Evolutionary conservation across 495 filamentous ascomycete genomes (phyloP).

Genomic region (Lepidopterella palustris): DNA sequence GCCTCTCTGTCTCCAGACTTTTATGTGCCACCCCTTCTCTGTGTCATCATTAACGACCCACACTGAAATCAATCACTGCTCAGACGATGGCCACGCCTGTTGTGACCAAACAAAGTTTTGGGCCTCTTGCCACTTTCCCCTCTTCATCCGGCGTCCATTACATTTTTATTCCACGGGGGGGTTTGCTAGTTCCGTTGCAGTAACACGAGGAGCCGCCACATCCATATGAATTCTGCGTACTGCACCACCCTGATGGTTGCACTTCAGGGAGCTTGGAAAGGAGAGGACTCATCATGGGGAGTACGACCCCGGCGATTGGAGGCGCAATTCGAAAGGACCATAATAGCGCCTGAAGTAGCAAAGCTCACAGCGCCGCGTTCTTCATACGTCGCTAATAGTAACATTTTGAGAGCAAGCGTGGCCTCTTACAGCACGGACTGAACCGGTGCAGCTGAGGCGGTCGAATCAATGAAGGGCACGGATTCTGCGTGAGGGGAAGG

Average conservation of each 20-base stretch:
- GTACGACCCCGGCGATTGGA: background rate
- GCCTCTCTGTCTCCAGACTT: conserved; percentile 2
- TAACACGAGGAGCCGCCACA: background rate
- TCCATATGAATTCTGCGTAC: background rate
- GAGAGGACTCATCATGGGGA: background rate
- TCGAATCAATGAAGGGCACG: background rate
- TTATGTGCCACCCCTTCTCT: conserved; percentile 1
- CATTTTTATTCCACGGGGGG: background rate
- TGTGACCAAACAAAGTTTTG: background rate
- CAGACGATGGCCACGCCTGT: background rate
- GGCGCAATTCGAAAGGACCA: background rate
- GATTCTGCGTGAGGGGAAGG: background rate
- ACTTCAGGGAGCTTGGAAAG: background rate
- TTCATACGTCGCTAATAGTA: background rate
- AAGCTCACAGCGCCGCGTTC: background rate
- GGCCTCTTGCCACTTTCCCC: background rate
- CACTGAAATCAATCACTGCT: background rate
- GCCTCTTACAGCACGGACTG: background rate
- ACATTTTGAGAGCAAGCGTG: background rate
- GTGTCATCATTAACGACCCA: conserved; percentile 1
- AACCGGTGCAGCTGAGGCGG: background rate
- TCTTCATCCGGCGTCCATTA: background rate
- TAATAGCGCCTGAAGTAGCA: background rate
- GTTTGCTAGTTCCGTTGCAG: background rate
- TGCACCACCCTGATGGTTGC: background rate